These are phyloP conservation scores for Phanerochaete carnosa DNA, from an alignment of 768 basidiomycete species.

Conservation along the genomic window DNA sequence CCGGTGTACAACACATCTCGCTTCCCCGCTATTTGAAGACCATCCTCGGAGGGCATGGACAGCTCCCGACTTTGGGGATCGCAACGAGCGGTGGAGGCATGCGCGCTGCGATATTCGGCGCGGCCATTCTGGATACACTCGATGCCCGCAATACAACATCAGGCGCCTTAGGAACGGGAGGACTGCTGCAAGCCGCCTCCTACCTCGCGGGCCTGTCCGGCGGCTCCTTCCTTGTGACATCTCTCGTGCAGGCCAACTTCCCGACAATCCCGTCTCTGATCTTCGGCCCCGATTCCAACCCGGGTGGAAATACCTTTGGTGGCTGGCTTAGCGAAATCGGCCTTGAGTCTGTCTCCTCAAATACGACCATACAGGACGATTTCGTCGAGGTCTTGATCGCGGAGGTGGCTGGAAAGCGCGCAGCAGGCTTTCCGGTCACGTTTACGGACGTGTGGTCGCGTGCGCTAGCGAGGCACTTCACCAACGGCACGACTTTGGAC, in stretches of 20 bases:
- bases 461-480: conserved; percentile 69
- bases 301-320: conserved; percentile 40
- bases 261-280: conserved; percentile 54
- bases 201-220: conserved; percentile 54
- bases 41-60: conserved; percentile 23
- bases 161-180: conserved; percentile 40
- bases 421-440: conserved; percentile 23
- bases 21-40: conserved; percentile 33
- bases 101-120: conserved; percentile 52
- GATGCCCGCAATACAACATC: conserved; percentile 48
- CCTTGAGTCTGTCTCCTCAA: conserved; percentile 42
- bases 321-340: conserved; percentile 46
- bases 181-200: conserved; percentile 48
- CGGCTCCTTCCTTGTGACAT: conserved; percentile 67
- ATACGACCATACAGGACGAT: conserved; percentile 51
- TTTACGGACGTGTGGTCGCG: conserved; percentile 64
- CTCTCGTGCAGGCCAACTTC: conserved; percentile 62
- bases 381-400: conserved; percentile 55
- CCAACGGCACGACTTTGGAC: conserved; percentile 54
- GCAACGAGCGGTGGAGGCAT: conserved; percentile 57
- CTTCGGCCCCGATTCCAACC: conserved; percentile 45
- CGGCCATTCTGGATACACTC: conserved; percentile 46
- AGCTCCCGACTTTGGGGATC: conserved; percentile 40
- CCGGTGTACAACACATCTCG: neutral
- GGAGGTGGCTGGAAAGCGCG: conserved; percentile 51